Percentiles rank a stretch among this genome's conserved stretches.
These are phyloP conservation scores for Colletotrichum truncatum DNA, from an alignment of 2,329 filamentous ascomycete genomes.

Conservation along the genomic window DNA sequence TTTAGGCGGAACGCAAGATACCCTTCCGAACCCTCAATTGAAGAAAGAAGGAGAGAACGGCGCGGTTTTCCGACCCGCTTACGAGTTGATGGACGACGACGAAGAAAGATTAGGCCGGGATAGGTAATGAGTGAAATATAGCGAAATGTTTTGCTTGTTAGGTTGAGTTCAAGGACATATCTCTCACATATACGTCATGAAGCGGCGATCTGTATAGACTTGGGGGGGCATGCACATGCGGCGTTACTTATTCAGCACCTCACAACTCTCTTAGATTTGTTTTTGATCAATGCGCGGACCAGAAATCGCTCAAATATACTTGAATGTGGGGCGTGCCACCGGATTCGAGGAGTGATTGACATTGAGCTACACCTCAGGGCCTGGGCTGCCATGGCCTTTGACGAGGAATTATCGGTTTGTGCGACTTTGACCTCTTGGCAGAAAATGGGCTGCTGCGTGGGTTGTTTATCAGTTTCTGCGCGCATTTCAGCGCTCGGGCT, in stretches of 20 bases:
- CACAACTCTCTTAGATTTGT: neutral
- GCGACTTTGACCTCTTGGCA: too few species aligned
- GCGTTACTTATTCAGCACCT: neutral
- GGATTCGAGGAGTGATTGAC: too few species aligned
- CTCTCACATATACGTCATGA: neutral
- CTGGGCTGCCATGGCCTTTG: too few species aligned
- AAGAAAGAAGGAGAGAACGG: constrained; percentile 45
- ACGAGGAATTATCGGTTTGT: too few species aligned
- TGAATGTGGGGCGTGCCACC: too few species aligned
- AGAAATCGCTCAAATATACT: too few species aligned
- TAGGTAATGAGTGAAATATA: constrained; percentile 44
- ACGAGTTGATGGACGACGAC: constrained; percentile 77
- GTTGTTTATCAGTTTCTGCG: too few species aligned
- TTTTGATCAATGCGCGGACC: too few species aligned
- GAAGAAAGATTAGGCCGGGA: constrained; percentile 83
- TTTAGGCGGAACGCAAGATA: constrained; percentile 90
- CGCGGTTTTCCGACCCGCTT: constrained; percentile 74
- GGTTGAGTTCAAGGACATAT: neutral
- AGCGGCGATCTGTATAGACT: constrained; percentile 12
- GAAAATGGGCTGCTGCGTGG: too few species aligned
- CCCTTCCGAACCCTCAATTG: constrained; percentile 85
- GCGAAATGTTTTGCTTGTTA: neutral
- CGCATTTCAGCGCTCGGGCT: too few species aligned
- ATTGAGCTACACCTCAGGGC: too few species aligned
- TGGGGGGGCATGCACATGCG: constrained; percentile 14